Conservation (phyloP, 805 yeast species). For the Sungouiella thailandica region DNA sequence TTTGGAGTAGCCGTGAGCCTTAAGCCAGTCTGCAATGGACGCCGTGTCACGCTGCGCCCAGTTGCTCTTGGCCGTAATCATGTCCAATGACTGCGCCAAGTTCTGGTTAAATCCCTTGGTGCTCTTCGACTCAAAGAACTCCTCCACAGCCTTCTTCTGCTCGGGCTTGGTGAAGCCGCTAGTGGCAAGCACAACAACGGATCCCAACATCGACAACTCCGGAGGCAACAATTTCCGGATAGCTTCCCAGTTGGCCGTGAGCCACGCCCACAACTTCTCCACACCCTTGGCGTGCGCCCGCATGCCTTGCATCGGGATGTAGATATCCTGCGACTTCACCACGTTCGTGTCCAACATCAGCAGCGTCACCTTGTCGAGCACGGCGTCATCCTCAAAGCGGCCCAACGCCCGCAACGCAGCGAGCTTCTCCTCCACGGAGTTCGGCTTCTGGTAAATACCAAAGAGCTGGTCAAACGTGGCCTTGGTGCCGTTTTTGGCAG, state of each 20-base stretch:
- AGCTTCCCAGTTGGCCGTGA: conserved; percentile 66
- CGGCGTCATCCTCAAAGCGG: conserved; percentile 46
- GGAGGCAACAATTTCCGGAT: conserved; percentile 70
- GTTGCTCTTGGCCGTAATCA: conserved; percentile 47
- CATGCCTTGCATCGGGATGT: conserved; percentile 73
- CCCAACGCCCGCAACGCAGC: conserved; percentile 71
- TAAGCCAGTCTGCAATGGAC: conserved; percentile 47
- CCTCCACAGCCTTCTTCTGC: conserved; percentile 46
- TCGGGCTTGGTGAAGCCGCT: conserved; percentile 55
- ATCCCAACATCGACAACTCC: conserved; percentile 71
- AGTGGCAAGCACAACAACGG: conserved; percentile 60
- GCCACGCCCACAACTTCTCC: conserved; percentile 70
- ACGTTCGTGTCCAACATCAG: conserved; percentile 53
- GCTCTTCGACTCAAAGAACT: conserved; percentile 48
- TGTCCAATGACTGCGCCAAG: conserved; percentile 61
- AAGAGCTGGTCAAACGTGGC: conserved; percentile 60
- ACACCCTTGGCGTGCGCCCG: conserved; percentile 60
- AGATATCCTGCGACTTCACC: conserved; percentile 65
- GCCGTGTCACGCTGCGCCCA: conserved; percentile 56
- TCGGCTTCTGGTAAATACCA: conserved; percentile 56
- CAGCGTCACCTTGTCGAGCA: conserved; percentile 52
- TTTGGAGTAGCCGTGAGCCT: conserved; percentile 26
- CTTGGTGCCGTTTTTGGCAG: conserved; percentile 58
- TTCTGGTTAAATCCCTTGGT: conserved; percentile 63
- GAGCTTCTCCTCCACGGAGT: conserved; percentile 60